Conservation (phyloP, 2,329 filamentous ascomycete genomes). For the Cercospora nicotianae region DNA sequence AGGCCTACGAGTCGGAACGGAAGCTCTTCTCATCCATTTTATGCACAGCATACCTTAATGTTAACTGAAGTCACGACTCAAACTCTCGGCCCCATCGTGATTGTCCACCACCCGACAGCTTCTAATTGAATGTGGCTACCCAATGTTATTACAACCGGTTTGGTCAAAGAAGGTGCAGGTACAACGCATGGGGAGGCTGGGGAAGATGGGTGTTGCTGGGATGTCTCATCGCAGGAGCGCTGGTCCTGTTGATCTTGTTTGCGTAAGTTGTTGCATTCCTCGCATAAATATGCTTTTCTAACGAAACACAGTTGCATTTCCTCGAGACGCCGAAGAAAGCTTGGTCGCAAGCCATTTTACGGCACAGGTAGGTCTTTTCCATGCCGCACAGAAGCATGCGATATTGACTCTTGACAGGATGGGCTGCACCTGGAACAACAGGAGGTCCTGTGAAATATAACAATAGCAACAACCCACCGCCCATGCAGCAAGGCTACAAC, state of each 20-base stretch:
- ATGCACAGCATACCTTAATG: background rate
- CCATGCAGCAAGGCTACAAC: constrained; percentile 17
- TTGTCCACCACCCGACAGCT: constrained; percentile 8
- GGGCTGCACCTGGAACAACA: constrained; percentile 9
- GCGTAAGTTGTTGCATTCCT: constrained; percentile 16
- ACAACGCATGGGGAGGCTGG: constrained; percentile 17
- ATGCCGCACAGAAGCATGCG: background rate
- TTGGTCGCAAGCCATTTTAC: constrained; percentile 20
- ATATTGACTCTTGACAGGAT: constrained; percentile 8
- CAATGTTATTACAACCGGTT: constrained; percentile 12
- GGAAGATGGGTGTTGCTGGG: constrained; percentile 25
- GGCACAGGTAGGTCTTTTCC: constrained; percentile 15
- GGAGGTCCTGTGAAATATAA: constrained; percentile 14
- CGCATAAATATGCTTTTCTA: background rate
- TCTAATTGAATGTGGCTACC: constrained; percentile 10
- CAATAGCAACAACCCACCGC: constrained; percentile 14
- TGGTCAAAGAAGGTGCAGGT: constrained; percentile 3
- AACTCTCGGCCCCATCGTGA: constrained; percentile 11
- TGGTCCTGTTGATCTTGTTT: constrained; percentile 20
- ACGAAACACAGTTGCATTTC: constrained; percentile 17
- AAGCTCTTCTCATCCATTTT: background rate
- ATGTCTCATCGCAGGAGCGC: constrained; percentile 14
- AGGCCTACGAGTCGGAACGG: background rate
- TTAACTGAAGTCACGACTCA: background rate
- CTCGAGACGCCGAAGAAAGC: constrained; percentile 18